Base-by-base conservation (phyloP, 1,284 basidiomycete genomes). In the Bjerkandera adusta region DNA sequence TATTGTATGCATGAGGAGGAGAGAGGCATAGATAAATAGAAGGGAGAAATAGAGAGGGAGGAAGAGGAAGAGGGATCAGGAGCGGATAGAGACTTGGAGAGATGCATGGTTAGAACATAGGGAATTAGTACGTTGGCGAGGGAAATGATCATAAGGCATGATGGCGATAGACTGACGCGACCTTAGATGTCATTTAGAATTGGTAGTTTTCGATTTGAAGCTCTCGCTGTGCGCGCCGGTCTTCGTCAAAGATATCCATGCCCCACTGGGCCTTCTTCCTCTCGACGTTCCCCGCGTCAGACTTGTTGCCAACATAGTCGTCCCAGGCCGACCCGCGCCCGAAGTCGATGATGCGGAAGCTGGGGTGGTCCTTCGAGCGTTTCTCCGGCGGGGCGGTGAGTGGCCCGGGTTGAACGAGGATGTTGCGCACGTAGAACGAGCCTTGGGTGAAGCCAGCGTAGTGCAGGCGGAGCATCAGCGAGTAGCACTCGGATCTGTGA, bases 331-430 rank as follows among this genome's bases (percentile, higher is more conserved):
- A 16, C 7, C 39, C 47, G 11, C 65, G 57, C 26, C 76, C 77
- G 57, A 79, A 78, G 58, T 81, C 77, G 50, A 79, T 77, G 54
- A 79, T 54, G 22, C 76, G 67, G 57, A 75, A 80, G 54, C 70
- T 70, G 38, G 62, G 68, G 12, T 49, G 50, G 32, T 55, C 48
- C 49, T 48, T 45, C 46, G 57, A 57, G 47, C 57, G 39, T 46
- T 45, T 1, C 15, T 46, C 38, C 16, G 67, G 71, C 5, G 63
- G 65, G 12, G 52, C 51, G 7, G 57, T 62, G 30, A 78, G 60
- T 15, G 75, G 74, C 0, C 76, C 77, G 0, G 65, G 64, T 52
- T 76, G 73, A 30, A 66, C 54, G 32, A 79, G 57, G 33, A 79
- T 66, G 59, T 79, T 79, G 25, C 76, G 70, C 18, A 56, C 43